Conservation (phyloP, 179 eudicot species). For the Pouteria campechiana region DNA sequence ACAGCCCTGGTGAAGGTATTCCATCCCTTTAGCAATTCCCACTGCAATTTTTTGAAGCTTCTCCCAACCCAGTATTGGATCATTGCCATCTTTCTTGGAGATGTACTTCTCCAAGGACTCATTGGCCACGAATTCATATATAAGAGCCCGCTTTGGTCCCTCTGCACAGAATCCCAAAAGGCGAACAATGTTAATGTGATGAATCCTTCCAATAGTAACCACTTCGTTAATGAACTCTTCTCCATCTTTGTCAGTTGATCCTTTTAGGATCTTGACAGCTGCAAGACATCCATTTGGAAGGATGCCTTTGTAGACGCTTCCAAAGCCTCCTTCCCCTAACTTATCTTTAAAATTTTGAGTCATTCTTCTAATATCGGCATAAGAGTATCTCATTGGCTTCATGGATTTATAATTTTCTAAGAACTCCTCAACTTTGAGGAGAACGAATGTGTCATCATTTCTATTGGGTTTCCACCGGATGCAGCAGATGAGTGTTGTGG, state of each 20-base stretch:
- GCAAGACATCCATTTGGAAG: slow-evolving; percentile 1
- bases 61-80: slow-evolving; percentile 3
- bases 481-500: too few relatives aligned
- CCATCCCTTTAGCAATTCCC: slow-evolving; percentile 5
- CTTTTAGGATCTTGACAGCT: slow-evolving; percentile 4
- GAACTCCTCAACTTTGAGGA: background rate
- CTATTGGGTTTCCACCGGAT: too few relatives aligned
- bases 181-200: slow-evolving; percentile 1
- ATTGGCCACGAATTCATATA: slow-evolving; percentile 3
- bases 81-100: background rate
- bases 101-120: slow-evolving; percentile 1
- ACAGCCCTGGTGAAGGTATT: slow-evolving; percentile 8
- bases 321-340: slow-evolving; percentile 1
- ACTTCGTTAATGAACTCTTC: slow-evolving; percentile 8
- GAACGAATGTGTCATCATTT: too few relatives aligned
- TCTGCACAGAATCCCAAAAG: background rate
- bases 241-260: background rate
- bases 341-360: slow-evolving; percentile 4
- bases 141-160: slow-evolving; percentile 4
- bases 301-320: slow-evolving; percentile 3
- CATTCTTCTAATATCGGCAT: slow-evolving; percentile 3
- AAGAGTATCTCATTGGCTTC: slow-evolving; percentile 6
- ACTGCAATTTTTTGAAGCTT: slow-evolving; percentile 1
- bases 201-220: slow-evolving; percentile 3
- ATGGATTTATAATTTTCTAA: background rate